Evolutionary conservation across 2,329 filamentous ascomycete species (phyloP).

Genomic region (Diaporthe ilicicola): DNA sequence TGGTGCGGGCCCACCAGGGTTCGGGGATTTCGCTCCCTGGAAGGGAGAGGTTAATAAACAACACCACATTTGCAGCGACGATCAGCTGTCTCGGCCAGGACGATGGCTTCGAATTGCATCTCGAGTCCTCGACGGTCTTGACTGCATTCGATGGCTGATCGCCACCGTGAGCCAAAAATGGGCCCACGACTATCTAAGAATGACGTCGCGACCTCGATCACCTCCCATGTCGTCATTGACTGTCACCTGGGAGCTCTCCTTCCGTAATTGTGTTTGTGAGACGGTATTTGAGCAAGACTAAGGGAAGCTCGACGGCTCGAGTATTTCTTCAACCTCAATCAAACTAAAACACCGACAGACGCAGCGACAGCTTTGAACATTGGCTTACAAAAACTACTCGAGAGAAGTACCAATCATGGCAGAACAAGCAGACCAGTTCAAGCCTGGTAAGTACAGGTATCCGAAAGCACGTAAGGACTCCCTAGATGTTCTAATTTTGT

Average conservation of each 20-base stretch:
- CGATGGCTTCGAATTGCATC: not conserved
- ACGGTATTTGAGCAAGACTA: not conserved
- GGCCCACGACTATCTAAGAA: constrained; percentile 19
- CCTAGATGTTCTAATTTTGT: not conserved
- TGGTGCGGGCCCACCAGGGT: not conserved
- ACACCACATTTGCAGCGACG: not conserved
- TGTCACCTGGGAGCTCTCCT: constrained; percentile 13
- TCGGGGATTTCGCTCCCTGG: not conserved
- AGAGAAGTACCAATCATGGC: constrained; percentile 9
- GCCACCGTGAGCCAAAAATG: constrained; percentile 22
- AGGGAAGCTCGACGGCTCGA: not conserved
- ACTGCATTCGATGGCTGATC: not conserved
- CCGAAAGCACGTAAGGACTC: not conserved
- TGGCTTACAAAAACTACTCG: not conserved
- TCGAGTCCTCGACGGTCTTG: not conserved
- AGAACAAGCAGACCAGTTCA: constrained; percentile 43
- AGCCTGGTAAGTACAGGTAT: constrained; percentile 41
- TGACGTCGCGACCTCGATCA: constrained; percentile 29
- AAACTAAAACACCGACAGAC: not conserved
- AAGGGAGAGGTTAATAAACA: not conserved
- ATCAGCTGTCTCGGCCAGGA: not conserved
- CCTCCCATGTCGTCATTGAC: constrained; percentile 31
- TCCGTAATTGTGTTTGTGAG: not conserved
- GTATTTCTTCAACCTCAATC: not conserved
- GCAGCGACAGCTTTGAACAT: not conserved